phyloP scores from a whole-genome alignment of 139 green algal genomes.

The Volvox reticuliferus region DNA sequence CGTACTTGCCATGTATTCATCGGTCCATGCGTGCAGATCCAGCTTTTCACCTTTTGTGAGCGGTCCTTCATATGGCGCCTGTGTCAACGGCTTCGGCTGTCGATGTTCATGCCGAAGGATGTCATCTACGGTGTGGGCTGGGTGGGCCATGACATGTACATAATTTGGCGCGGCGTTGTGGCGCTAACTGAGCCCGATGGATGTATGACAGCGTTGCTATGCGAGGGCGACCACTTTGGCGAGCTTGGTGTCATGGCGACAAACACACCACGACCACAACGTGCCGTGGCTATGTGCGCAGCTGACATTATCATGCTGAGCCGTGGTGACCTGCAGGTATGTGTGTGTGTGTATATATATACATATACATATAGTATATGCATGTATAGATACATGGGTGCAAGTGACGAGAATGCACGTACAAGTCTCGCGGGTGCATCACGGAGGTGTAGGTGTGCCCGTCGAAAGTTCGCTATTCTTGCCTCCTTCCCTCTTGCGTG shows the following conservation, averaged over 20 bases:
- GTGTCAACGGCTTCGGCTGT: constrained; percentile 21
- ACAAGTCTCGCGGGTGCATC: too few relatives aligned
- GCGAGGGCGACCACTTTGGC: constrained; percentile 33
- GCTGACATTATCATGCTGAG: constrained; percentile 18
- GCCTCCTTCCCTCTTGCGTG: too few relatives aligned
- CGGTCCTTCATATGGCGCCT: constrained; percentile 28
- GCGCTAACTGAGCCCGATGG: neutral
- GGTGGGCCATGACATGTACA: constrained; percentile 46
- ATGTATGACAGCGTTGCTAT: constrained; percentile 11
- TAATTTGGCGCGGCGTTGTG: constrained; percentile 22
- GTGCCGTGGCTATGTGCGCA: neutral
- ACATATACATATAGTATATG: too few relatives aligned
- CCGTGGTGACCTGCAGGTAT: constrained; percentile 31
- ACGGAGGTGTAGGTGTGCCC: too few relatives aligned
- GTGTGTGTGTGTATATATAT: neutral
- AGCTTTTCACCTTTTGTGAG: constrained; percentile 31
- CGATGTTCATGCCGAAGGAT: constrained; percentile 24
- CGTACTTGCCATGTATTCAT: too few relatives aligned
- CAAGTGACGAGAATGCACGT: too few relatives aligned
- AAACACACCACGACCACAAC: neutral
- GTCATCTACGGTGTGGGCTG: constrained; percentile 1
- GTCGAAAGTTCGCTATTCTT: too few relatives aligned
- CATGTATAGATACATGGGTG: too few relatives aligned
- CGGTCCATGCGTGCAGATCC: neutral
- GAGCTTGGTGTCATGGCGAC: constrained; percentile 21